These are phyloP conservation scores for Uncinocarpus reesii DNA, from an alignment of 2,329 filamentous ascomycete genomes.

Conservation along the genomic window DNA sequence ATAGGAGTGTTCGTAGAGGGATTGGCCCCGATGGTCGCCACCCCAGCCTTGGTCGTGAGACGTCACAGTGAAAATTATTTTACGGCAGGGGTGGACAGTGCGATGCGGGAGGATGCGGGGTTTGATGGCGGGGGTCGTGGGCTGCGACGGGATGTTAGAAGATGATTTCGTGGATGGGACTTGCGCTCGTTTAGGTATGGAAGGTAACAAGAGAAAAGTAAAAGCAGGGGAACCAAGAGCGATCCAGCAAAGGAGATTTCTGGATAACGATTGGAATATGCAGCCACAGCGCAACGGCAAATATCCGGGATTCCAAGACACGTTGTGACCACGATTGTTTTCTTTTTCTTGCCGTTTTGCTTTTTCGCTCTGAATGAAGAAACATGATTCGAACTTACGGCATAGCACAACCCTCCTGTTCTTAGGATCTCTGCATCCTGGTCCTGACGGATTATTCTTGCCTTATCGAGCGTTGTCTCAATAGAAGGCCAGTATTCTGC, in stretches of 20 bases:
- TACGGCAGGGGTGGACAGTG: slow-evolving; percentile 29
- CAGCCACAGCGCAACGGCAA: not conserved
- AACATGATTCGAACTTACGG: slow-evolving; percentile 14
- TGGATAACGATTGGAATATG: not conserved
- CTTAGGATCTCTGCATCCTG: slow-evolving; percentile 27
- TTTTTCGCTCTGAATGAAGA: not conserved
- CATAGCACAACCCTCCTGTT: slow-evolving; percentile 31
- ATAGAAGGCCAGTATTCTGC: slow-evolving; percentile 26
- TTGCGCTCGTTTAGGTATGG: not conserved
- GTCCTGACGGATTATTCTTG: slow-evolving; percentile 24
- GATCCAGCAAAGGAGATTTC: not conserved
- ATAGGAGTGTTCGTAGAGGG: slow-evolving; percentile 25
- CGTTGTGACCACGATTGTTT: slow-evolving; percentile 6
- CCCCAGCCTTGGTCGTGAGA: slow-evolving; percentile 33
- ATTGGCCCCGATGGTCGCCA: not conserved
- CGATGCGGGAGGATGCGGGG: slow-evolving; percentile 27
- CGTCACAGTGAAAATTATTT: slow-evolving; percentile 29
- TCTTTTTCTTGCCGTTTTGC: not conserved
- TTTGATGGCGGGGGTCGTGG: slow-evolving; percentile 15
- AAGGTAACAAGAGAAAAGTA: not conserved
- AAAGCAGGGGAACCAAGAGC: not conserved
- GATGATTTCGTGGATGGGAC: not conserved
- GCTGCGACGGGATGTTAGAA: slow-evolving; percentile 3
- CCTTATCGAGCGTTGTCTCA: slow-evolving; percentile 17
- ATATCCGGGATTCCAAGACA: slow-evolving; percentile 4